Evolutionary conservation across 257 asterid genomes (phyloP).

Genomic region (Asclepias syriaca): DNA sequence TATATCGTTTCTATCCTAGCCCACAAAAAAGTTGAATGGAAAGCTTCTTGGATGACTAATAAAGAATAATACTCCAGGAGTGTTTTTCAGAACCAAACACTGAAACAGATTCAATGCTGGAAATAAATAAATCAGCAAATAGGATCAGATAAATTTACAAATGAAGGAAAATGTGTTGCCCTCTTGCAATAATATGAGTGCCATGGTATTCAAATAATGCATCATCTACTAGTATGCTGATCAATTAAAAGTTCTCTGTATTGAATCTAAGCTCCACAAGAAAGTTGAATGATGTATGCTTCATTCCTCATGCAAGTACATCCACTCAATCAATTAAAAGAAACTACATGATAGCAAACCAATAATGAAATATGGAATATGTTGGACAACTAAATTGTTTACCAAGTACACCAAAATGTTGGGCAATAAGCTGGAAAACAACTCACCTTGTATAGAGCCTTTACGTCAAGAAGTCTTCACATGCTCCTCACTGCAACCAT

Average conservation of each 20-base stretch:
- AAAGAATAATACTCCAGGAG: not conserved
- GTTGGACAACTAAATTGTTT: not conserved
- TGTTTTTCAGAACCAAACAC: not conserved
- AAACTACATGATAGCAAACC: not conserved
- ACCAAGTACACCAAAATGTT: not conserved
- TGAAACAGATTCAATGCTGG: not conserved
- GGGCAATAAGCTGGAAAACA: not conserved
- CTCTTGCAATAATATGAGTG: not conserved
- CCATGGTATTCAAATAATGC: not conserved
- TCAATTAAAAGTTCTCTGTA: not conserved
- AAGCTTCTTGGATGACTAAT: not conserved
- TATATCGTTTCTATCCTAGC: not conserved
- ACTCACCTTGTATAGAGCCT: slow-evolving; percentile 10
- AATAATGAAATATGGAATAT: not conserved
- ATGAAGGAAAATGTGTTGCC: not conserved
- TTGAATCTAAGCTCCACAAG: not conserved
- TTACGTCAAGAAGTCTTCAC: slow-evolving; percentile 1
- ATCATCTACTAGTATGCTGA: not conserved
- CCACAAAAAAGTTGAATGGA: not conserved
- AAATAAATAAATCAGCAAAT: not conserved
- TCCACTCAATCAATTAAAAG: not conserved
- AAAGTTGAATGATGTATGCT: not conserved
- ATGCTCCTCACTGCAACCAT: not conserved
- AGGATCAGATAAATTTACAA: not conserved
- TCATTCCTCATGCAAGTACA: not conserved